Evolutionary conservation across 192 early-diverging fungal genomes (phyloP), one percentile per base, ranked within the genome.

Genomic region (Podila clonocystis): DNA sequence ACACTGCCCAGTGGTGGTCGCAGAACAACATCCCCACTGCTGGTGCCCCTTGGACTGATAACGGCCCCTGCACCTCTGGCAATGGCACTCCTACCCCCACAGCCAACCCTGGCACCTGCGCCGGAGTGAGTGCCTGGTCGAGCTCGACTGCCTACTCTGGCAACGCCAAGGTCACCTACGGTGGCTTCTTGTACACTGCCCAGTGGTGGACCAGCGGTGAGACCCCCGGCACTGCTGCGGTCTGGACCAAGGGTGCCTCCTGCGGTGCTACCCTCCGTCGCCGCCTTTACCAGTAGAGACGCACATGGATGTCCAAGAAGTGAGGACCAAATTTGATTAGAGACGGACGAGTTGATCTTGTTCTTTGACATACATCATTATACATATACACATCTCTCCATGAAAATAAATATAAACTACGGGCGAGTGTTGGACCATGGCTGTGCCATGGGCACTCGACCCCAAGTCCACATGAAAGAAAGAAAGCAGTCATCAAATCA

Each of bases 1-100:
- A 85, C 83, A 72, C 68, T 66, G 74, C 84, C 45, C 84, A 84
- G 58, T 88, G 85, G 83, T 85, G 76, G 72, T 70, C 80, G 0
- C 72, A 79, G 65, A 82, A 65, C 71, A 74, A 77, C 66, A 55
- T 79, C 36, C 62, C 79, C 57, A 78, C 73, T 13, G 65, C 65
- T 52, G 68, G 72, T 62, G 72, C 62, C 24, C 67, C 83, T 28
- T 73, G 83, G 69, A 50, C 72, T 48, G 79, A 79, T 62, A 82
- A 74, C 24, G 67, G 83, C 24, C 41, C 62, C 9, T 70, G 66
- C 61, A 41, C 45, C 33, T 29, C 60, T 13, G 30, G 31, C 28
- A 36, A 61, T 22, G 9, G 62, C 22, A 66, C 75, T 55, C 49
- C 61, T n/a, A 67, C 63, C 20, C 30, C 67, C 30, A 83, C 74